Conservation (phyloP, 1,139 yeast genomes). For the Debaryomyces subglobosus region DNA sequence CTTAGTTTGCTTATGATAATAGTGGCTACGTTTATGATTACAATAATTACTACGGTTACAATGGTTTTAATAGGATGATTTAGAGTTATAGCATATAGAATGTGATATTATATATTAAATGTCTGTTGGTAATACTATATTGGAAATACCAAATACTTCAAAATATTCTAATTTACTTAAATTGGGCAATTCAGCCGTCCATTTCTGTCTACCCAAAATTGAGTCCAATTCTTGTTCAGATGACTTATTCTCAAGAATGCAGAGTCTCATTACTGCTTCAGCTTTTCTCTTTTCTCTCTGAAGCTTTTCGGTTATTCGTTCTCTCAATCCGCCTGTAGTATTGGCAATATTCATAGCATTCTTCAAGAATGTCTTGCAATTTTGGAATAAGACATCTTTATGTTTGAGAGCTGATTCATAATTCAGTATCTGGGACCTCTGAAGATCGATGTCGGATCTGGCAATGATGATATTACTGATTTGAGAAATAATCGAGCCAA, state of each 20-base stretch:
- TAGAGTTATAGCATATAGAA: neutral
- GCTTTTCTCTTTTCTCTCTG: conserved; percentile 43
- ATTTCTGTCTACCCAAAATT: conserved; percentile 36
- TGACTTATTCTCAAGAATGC: conserved; percentile 46
- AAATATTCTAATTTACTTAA: conserved; percentile 33
- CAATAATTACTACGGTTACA: too few relatives aligned
- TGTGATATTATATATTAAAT: neutral
- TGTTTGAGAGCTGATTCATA: conserved; percentile 34
- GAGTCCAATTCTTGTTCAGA: conserved; percentile 37
- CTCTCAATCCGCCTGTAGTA: conserved; percentile 54
- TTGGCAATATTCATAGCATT: conserved; percentile 52
- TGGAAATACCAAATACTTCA: conserved; percentile 25
- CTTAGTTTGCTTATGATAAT: neutral
- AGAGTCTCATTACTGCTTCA: conserved; percentile 50
- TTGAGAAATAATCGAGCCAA: conserved; percentile 43
- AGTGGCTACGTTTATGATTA: neutral
- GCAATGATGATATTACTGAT: conserved; percentile 49
- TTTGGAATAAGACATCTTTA: conserved; percentile 33
- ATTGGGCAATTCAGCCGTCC: conserved; percentile 34
- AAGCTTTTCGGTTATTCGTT: conserved; percentile 46
- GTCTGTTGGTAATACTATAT: conserved; percentile 12
- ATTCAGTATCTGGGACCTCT: conserved; percentile 39
- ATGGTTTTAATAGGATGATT: neutral
- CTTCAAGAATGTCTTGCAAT: conserved; percentile 45
- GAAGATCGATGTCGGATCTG: conserved; percentile 57